A percentile compares a stretch with the other conserved stretches of the same genome.
Evolutionary conservation across 2,329 filamentous ascomycete species (phyloP).

Genomic region (Apiospora kogelbergensis): DNA sequence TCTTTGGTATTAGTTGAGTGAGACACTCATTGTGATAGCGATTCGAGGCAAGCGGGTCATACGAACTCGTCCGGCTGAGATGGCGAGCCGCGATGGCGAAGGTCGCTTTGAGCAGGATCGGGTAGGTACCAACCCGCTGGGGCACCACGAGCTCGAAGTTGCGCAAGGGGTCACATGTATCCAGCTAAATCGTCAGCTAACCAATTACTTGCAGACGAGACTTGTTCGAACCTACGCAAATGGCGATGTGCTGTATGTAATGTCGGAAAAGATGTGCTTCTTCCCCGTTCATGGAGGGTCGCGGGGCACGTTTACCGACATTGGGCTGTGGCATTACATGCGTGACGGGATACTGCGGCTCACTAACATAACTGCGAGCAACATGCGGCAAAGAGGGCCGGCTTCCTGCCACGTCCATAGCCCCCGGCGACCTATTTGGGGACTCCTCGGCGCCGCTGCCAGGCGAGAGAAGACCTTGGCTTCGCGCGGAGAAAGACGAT

Average conservation of each 20-base stretch:
- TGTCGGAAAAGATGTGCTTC: constrained; percentile 36
- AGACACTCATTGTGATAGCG: constrained; percentile 56
- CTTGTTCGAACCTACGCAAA: constrained; percentile 30
- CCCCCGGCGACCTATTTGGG: not conserved
- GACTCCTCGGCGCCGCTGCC: not conserved
- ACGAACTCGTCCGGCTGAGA: constrained; percentile 47
- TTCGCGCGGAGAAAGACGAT: not conserved
- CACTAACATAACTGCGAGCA: not conserved
- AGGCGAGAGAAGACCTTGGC: not conserved
- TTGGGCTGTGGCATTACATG: constrained; percentile 1
- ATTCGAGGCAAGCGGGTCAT: constrained; percentile 50
- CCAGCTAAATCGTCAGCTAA: constrained; percentile 26
- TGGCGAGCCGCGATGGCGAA: constrained; percentile 57
- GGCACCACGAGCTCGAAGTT: constrained; percentile 57
- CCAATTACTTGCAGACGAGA: not conserved
- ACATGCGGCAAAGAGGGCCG: not conserved
- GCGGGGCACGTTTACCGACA: constrained; percentile 15
- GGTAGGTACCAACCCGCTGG: constrained; percentile 48
- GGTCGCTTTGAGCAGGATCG: constrained; percentile 56
- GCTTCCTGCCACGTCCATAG: not conserved
- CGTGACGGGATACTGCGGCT: not conserved
- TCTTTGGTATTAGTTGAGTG: constrained; percentile 46
- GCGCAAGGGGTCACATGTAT: constrained; percentile 31
- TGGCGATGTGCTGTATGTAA: constrained; percentile 35
- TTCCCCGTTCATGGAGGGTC: constrained; percentile 29